Conservation (phyloP, 2,329 filamentous ascomycete genomes). For the Penicillium corylophilum region DNA sequence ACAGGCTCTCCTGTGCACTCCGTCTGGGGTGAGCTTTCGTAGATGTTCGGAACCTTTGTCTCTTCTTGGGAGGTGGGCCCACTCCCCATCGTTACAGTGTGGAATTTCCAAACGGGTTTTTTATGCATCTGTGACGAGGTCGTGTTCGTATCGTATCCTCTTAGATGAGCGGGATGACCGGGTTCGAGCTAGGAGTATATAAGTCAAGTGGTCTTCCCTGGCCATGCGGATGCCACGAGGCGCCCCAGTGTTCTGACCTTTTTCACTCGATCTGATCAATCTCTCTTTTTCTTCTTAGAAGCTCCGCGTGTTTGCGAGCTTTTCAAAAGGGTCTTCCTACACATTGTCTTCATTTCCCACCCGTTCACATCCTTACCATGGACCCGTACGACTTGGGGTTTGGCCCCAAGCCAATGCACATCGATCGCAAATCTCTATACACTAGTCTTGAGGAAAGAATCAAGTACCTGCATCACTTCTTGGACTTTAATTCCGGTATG, state of each 20-base stretch:
- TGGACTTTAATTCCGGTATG: conserved; percentile 71
- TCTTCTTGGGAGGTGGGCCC: conserved; percentile 8
- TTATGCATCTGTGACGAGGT: not conserved
- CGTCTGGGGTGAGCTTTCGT: conserved; percentile 4
- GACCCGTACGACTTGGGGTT: conserved; percentile 13
- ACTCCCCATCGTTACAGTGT: not conserved
- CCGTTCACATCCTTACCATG: conserved; percentile 8
- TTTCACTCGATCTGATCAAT: not conserved
- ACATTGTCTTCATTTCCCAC: too few species aligned
- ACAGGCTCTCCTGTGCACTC: not conserved
- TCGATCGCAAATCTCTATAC: conserved; percentile 70
- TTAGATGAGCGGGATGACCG: not conserved
- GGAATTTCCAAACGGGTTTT: not conserved
- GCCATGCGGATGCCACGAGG: conserved; percentile 17
- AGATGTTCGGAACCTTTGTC: conserved; percentile 7
- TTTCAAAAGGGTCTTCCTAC: not conserved
- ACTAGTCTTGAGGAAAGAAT: conserved; percentile 68
- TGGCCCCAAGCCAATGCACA: conserved; percentile 49
- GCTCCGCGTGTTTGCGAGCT: not conserved
- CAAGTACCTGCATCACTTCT: conserved; percentile 71
- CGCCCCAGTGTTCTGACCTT: conserved; percentile 9
- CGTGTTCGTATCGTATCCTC: not conserved
- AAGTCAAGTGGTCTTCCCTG: conserved; percentile 13
- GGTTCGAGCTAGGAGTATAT: conserved; percentile 6
- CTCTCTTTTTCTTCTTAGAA: not conserved